Base-by-base conservation (phyloP, 139 green algal species). In the Ettlia oleoabundans region DNA sequence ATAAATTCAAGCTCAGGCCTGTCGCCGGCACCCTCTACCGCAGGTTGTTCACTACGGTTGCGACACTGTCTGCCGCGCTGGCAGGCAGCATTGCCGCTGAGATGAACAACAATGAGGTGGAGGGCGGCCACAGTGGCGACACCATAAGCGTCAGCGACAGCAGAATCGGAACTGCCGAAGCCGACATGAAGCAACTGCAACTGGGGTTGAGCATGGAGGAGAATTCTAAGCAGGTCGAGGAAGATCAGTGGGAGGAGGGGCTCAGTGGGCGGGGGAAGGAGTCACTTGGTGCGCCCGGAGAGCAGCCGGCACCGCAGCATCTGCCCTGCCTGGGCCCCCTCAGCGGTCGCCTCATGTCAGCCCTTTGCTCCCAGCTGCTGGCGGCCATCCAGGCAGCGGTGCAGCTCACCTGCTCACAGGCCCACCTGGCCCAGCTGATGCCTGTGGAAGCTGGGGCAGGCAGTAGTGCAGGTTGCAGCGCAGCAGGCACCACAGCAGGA, bases 251-350 rank as follows among this genome's bases (percentile, higher is more conserved):
- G 37, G 42, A 77, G 70, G 28, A 28, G n/a, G 13, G 32, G 30
- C 70, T n/a, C 28, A 32, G 41, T 26, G 24, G 41, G 6, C 37
- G 37, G 47, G 37, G 15, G 10, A 15, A 33, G 66, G 66, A 30
- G 2, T 33, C 32, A 1, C 26, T 40, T 28, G 35, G 67, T 40
- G 40, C 24, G 4, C 33, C 38, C 38, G 37, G 19, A 24, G 33
- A 32, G 65, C 65, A 33, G 5, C 33, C 67, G 22, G 38, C 38
- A 18, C 24, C n/a, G 70, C 42, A 28, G 26, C 70, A 26, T 13
- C 70, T 77, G 70, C 70, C 42, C n/a, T 63, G 51, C 43, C 73
- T 80, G 53, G 73, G 73, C 22, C 73, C 73, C 22, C 28, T 80
- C 13, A 80, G 52, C 73, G 58, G 73, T 26, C 73, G 58, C 10